phyloP scores from a whole-genome alignment of 2,329 filamentous ascomycete species.

The Helicocarpus griseus region DNA sequence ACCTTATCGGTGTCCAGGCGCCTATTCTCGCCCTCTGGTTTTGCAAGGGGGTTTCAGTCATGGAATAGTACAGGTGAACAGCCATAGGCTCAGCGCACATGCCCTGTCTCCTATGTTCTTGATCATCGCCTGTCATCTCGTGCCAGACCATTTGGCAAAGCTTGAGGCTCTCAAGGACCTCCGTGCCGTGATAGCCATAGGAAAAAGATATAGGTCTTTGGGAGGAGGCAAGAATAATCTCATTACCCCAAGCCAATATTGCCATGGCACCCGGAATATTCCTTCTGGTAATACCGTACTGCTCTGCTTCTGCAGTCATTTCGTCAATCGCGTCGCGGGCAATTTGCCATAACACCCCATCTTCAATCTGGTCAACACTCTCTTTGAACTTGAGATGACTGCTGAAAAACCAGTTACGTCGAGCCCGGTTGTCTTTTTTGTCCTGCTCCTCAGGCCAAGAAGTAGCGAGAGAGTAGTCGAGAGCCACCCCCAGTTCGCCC shows the following conservation, averaged over 20 bases:
- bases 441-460: background rate
- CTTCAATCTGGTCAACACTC: background rate
- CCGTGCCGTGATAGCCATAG: conserved; percentile 2
- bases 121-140: too few species aligned
- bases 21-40: background rate
- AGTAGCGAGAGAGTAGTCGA: background rate
- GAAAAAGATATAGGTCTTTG: too few species aligned
- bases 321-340: conserved; percentile 6
- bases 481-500: background rate
- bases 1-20: background rate
- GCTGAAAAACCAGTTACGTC: background rate
- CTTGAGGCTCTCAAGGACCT: background rate
- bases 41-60: too few species aligned
- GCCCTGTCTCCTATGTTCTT: background rate
- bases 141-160: background rate
- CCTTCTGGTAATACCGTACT: background rate
- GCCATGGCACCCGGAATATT: conserved; percentile 5
- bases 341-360: conserved; percentile 9
- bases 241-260: conserved; percentile 5
- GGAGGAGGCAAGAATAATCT: conserved; percentile 7
- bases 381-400: background rate
- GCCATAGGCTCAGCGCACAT: conserved; percentile 1
- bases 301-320: background rate
- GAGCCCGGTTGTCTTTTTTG: background rate
- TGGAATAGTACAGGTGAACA: background rate